Base-by-base conservation (phyloP, 2,329 filamentous ascomycete genomes). In the Drechslerella coelobrocha region DNA sequence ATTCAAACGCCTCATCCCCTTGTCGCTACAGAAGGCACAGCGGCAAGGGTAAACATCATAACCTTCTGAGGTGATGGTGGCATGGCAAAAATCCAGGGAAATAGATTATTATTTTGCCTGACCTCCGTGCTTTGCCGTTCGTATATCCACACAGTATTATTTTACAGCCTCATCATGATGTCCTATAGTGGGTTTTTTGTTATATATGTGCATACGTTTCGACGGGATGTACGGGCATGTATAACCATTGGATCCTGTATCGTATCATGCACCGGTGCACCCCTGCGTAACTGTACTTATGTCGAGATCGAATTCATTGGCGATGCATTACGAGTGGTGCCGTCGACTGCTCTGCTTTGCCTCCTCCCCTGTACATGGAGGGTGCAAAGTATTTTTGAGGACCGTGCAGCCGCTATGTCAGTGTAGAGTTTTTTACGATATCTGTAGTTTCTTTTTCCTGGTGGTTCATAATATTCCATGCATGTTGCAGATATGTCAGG, bases 401-500 rank as follows among this genome's bases (percentile, higher is more conserved):
- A n/a, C n/a, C n/a, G n/a, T 19, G 9, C 17, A n/a, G 14, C 19
- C 14, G 14, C 34, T 19, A 6, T 21, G 41, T 19, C 5, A 6
- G 19, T 21, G 2, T 45, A 6, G 10, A 2, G 10, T 17, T 21
- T 45, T 21, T 21, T 21, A n/a, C n/a, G n/a, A n/a, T n/a, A n/a
- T n/a, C n/a, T n/a, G n/a, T 45, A 19, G 5, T 19, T 45, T 45
- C 21, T 45, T 45, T 45, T 6, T 7, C 21, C 41, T 45, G 6
- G 19, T 19, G n/a, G 19, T 45, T 19, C 41, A n/a, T 45, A 19
- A n/a, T n/a, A n/a, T n/a, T n/a, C n/a, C 10, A 17, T 10, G 41
- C 41, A 45, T 45, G 41, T 45, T 45, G 41, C 41, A 45, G 41
- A 45, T 21, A 45, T 45, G 41, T 23, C 41, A 45, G 41, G 19